Evolutionary conservation across 306 rosid species (phyloP).

Genomic region (Trifolium pratense): DNA sequence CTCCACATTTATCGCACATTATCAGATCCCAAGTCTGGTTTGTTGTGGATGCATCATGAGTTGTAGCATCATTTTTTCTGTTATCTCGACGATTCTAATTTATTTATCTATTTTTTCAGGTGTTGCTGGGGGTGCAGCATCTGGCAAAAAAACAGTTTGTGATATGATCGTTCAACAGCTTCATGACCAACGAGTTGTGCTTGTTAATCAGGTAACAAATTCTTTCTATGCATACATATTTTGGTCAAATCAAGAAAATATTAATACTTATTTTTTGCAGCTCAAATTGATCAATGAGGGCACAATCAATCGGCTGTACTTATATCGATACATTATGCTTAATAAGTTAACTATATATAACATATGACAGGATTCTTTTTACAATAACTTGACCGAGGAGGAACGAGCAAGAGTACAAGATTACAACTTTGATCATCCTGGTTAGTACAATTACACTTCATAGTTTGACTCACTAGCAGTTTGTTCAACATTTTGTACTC

Average conservation of each 20-base stretch:
- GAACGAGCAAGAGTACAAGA: slow-evolving; percentile 78
- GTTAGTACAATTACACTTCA: slow-evolving; percentile 56
- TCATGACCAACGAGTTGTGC: slow-evolving; percentile 97
- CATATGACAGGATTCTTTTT: slow-evolving; percentile 84
- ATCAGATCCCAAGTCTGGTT: slow-evolving; percentile 2
- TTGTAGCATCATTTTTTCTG: too few relatives aligned
- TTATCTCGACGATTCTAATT: slow-evolving; percentile 26
- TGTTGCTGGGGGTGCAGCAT: slow-evolving; percentile 99
- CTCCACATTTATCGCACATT: background rate
- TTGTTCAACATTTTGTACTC: too few relatives aligned
- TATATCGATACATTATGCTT: slow-evolving; percentile 1
- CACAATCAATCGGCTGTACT: background rate
- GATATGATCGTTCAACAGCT: slow-evolving; percentile 99
- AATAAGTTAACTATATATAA: slow-evolving; percentile 33
- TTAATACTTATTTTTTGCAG: slow-evolving; percentile 11
- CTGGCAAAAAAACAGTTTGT: slow-evolving; percentile 95
- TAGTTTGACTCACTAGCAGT: background rate
- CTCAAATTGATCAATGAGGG: slow-evolving; percentile 23
- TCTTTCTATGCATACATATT: slow-evolving; percentile 10
- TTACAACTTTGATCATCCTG: slow-evolving; percentile 99
- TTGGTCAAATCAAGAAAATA: slow-evolving; percentile 25
- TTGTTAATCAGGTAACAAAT: slow-evolving; percentile 83
- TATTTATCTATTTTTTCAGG: slow-evolving; percentile 54
- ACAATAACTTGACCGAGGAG: slow-evolving; percentile 74
- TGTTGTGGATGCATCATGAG: slow-evolving; percentile 1